Evolutionary conservation across 176 grass and related monocot genomes (phyloP), one percentile per base, ranked within the genome.

Genomic region (Triticum monococcum): DNA sequence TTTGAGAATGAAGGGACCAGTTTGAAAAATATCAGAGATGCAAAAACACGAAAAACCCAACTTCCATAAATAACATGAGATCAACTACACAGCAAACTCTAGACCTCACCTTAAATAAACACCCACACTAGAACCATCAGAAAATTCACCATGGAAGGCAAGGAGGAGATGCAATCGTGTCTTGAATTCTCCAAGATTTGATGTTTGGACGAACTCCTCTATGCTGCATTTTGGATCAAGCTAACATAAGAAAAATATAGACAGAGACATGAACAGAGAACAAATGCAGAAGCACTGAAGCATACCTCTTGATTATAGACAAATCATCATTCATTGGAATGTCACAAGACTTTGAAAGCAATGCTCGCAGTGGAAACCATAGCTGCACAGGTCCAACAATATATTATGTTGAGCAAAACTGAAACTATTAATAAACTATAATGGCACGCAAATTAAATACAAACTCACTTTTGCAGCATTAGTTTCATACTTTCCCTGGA

Each of bases 171-270:
- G 86, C 81, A 98, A 77, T 2, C 96, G 88, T 75, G 90, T 96
- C 91, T 98, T 98, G 81, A 94, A 98, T 76, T 98, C 93, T 12
- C 96, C 96, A 85, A 92, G 75, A 83, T 85, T 94, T 12, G 96
- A 98, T 79, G 93, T 95, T 89, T 92, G 88, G 84, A 98, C 30
- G 86, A 98, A 92, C 25, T 98, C 93, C 81, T 98, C 93, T 24
- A 96, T 80, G 80, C 96, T 98, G 78, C 89, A 95, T 89, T 88
- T 86, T 52, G 41, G 11, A 75, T 31, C 18, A 92, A 20, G 46
- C 59, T 85, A 84, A 59, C 23, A 69, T 93, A 71, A 85, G 62
- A 78, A 81, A 81, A 62, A 75, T 63, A 87, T 59, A 71, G 3
- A 75, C 22, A 81, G 12, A 81, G n/a, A 4, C 24, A 83, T 16